Base-by-base conservation (phyloP, 768 basidiomycete species). In the Boletus speciosus region DNA sequence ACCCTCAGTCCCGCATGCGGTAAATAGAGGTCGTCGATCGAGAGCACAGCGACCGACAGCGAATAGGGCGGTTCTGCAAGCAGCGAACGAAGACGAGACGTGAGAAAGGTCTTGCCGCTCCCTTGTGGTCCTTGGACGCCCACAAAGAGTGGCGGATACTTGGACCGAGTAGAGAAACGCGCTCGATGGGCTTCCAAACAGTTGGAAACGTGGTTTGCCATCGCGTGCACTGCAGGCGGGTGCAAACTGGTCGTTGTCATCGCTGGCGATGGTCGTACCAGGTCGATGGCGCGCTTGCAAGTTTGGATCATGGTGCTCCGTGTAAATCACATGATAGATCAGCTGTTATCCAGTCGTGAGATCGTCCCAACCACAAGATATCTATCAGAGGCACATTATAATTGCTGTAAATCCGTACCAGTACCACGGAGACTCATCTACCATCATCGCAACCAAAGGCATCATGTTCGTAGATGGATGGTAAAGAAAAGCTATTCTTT, bases 111-210 rank as follows among this genome's bases (percentile, higher is more conserved):
- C 75, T 98, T 98, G 34, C 95, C 94, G 49, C 88, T 90, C 11
- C 95, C 95, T 71, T 98, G 95, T 0, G 95, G 93, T 1, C 95
- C 95, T 72, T 97, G 95, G 15, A 97, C 65, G 3, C 85, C 93
- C 12, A 95, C 83, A 56, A 97, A 88, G 15, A 97, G 74, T 4
- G 95, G 93, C 23, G 68, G 66, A 11, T 12, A 49, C 6, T 14
- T 46, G 9, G 39, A 27, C n/a, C 25, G 41, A n/a, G 53, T 8
- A 19, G 49, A 25, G 51, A 52, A 49, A 47, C 55, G 66, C 34
- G 61, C 35, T 21, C 69, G 71, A 61, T 76, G 72, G 2, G 34
- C 16, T 35, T 53, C 21, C n/a, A 80, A 62, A 29, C 78, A 73
- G 3, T 38, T n/a, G 21, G 66, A 61, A 40, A 81, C 63, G 54